phyloP scores from a whole-genome alignment of 2,329 filamentous ascomycete genomes.

The Chaetomium globosum region DNA sequence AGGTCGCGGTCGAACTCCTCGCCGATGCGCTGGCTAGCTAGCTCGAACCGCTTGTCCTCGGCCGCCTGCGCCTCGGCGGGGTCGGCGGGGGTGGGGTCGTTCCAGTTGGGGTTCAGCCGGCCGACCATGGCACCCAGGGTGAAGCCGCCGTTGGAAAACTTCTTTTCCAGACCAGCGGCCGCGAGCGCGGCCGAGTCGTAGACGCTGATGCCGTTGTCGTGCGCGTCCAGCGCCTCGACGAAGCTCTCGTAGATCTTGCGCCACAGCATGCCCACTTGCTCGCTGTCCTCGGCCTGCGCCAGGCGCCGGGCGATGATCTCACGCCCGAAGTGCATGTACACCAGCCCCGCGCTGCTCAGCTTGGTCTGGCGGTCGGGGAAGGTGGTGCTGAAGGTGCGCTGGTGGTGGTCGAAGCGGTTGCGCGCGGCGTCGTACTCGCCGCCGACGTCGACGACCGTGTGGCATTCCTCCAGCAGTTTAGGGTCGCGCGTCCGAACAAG shows the following conservation, averaged over 20 bases:
- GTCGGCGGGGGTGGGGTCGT: constrained; percentile 62
- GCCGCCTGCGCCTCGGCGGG: constrained; percentile 64
- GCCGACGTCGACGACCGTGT: constrained; percentile 97
- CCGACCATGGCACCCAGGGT: constrained; percentile 81
- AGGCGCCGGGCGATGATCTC: constrained; percentile 74
- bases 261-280: constrained; percentile 75
- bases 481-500: constrained; percentile 90
- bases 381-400: constrained; percentile 82
- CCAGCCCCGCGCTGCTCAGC: constrained; percentile 88
- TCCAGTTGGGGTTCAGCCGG: constrained; percentile 79
- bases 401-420: constrained; percentile 95
- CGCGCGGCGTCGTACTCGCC: constrained; percentile 79
- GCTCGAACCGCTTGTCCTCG: constrained; percentile 79
- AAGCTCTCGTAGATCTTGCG: constrained; percentile 91
- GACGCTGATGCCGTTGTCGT: constrained; percentile 89
- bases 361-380: constrained; percentile 86
- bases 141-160: constrained; percentile 81
- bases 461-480: constrained; percentile 73
- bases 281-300: constrained; percentile 56
- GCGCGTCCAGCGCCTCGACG: constrained; percentile 92
- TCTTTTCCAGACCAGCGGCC: constrained; percentile 74
- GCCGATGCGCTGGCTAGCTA: constrained; percentile 81
- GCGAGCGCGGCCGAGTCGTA: constrained; percentile 74
- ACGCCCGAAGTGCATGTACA: constrained; percentile 93
- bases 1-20: constrained; percentile 84